Conservation (phyloP, 2,329 filamentous ascomycete genomes). For the Sclerotinia minor region DNA sequence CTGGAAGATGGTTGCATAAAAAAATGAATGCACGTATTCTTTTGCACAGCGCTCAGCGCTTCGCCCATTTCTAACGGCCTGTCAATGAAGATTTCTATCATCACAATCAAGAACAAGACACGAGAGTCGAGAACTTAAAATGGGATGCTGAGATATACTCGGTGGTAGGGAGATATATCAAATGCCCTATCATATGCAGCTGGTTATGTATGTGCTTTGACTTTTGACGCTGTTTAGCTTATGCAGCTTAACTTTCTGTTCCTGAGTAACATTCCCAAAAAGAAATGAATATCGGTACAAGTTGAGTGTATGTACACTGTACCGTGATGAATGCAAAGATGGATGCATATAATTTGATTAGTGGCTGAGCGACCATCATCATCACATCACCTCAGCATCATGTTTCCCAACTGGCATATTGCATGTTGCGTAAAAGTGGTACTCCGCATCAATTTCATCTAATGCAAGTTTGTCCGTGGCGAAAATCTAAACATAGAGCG, state of each 20-base stretch:
- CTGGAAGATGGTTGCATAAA: conserved; percentile 18
- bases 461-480: conserved; percentile 16
- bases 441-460: background rate
- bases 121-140: conserved; percentile 2
- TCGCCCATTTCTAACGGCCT: conserved; percentile 22
- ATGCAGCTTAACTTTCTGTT: background rate
- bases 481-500: conserved; percentile 25
- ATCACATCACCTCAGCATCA: background rate
- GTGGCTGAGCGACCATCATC: conserved; percentile 12
- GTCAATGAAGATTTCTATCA: background rate
- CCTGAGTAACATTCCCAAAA: background rate
- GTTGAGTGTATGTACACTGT: background rate
- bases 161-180: background rate
- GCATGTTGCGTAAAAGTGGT: conserved; percentile 25
- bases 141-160: background rate
- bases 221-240: background rate
- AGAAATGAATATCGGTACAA: background rate
- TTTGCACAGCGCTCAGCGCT: conserved; percentile 25
- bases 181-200: conserved; percentile 12
- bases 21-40: conserved; percentile 4
- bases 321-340: background rate
- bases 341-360: background rate
- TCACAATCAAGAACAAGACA: background rate
- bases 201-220: background rate
- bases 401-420: background rate